A percentile compares a stretch with the other conserved stretches of the same genome.
Conservation (phyloP, 208 protist species). For the Trypanosoma cruzi region DNA sequence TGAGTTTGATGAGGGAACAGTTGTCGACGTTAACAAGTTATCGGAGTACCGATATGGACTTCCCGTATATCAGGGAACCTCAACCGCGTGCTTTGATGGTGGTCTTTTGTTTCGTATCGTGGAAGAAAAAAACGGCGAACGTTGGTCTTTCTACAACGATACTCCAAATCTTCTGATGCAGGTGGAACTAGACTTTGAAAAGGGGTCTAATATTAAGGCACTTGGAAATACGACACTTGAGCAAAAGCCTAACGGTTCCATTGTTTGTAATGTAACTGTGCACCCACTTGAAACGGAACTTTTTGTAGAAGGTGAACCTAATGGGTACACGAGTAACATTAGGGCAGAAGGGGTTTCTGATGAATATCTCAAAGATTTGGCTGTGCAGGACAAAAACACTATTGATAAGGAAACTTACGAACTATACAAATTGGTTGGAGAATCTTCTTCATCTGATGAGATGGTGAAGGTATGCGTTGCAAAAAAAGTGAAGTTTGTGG, state of each 20-base stretch:
- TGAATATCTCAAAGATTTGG: conserved; percentile 70
- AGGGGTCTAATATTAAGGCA: conserved; percentile 53
- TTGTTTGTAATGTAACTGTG: conserved; percentile 55
- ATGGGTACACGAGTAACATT: conserved; percentile 75
- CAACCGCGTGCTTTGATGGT: conserved; percentile 64
- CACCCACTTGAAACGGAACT: conserved; percentile 83
- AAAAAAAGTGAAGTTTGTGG: conserved; percentile 70
- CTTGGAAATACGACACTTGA: conserved; percentile 65
- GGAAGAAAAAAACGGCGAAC: conserved; percentile 48
- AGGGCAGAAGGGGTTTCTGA: conserved; percentile 52
- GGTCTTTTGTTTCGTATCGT: conserved; percentile 80
- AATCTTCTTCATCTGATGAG: conserved; percentile 51
- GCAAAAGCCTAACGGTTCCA: conserved; percentile 43
- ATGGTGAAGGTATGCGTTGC: conserved; percentile 58
- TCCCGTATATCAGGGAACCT: conserved; percentile 49
- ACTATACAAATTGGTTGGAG: conserved; percentile 47
- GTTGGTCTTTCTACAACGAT: conserved; percentile 91
- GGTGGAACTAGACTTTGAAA: conserved; percentile 73
- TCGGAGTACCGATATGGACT: conserved; percentile 23
- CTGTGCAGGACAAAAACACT: conserved; percentile 47
- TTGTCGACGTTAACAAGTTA: conserved; percentile 26
- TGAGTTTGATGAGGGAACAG: conserved; percentile 79
- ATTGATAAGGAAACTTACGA: conserved; percentile 57
- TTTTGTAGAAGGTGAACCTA: conserved; percentile 59
- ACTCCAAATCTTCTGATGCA: conserved; percentile 71